Evolutionary conservation across 768 basidiomycete species (phyloP), one percentile per base, ranked within the genome.

Genomic region (Pulveroboletus sp.): DNA sequence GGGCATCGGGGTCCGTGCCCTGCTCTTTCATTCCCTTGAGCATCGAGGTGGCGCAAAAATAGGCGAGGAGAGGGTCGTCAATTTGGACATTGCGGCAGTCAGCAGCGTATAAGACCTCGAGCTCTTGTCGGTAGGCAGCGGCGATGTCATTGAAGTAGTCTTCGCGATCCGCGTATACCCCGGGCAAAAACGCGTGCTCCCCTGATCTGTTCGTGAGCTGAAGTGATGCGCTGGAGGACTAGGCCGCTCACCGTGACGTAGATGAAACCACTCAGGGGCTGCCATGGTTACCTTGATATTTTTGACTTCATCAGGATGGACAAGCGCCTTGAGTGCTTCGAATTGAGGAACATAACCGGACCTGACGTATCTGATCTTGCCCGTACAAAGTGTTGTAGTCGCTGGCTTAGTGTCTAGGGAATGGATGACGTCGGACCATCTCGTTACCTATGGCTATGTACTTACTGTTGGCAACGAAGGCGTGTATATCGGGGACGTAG

Each of bases 231-330:
- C 4, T 3, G 5, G 13, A 15, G 28, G 18, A 14, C 11, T 5
- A 4, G 11, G 4, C 7, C 4, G 6, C 56, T 72, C 74, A 43
- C 84, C 84, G 61, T 83, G 82, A 24, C 80, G 77, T 27, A 84
- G 77, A 62, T 84, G 83, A 64, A 80, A 83, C 82, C 84, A 85
- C 32, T 81, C 80, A 4, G 86, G 86, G 0, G 84, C 79, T 51
- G 80, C 83, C 66, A 86, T 71, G 13, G 83, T 88, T 51, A 89
- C 59, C 64, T 91, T 89, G 65, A 89, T 76, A 59, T 75, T 72
- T 59, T 76, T 75, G 51, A 84, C 79, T 58, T 86, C 83, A 67
- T 84, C 76, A 8, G 78, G 71, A 15, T 77, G 60, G 24, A 84
- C 81, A 17, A 83, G 59, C 26, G 64, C 68, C 64, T 83, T 85